Evolutionary conservation across 192 early-diverging fungal genomes (phyloP), one percentile per base, ranked within the genome.

Genomic region (Backusella liffmaniae): DNA sequence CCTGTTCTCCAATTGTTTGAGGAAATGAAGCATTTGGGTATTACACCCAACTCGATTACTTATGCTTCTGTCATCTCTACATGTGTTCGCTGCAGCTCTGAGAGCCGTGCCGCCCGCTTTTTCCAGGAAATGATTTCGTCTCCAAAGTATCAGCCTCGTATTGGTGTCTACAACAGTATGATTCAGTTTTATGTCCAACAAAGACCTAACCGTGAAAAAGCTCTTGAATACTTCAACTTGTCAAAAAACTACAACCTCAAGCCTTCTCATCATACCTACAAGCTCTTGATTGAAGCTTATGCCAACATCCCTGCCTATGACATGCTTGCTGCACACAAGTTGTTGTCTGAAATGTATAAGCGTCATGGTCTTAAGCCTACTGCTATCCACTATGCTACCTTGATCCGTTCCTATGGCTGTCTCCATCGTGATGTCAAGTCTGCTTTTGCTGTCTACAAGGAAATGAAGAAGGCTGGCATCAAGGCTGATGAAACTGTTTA

Each of bases 171-270:
- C 53, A 90, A 90, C 65, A 74, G 81, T 36, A 87, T 90, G 85
- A 90, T 90, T 29, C 89, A 90, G 74, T 88, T 84, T 46, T 88
- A 88, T 70, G 84, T 85, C 1, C 82, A 86, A 6, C 84, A 88
- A 66, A 76, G 82, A 66, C 84, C 76, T 18, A 78, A 90, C 66
- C 85, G 86, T 39, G 73, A 79, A 7, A 83, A 81, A 0, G 87
- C 85, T 3, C 70, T 90, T 39, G 75, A 85, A 29, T 90, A 86
- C 70, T 88, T 80, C 35, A 74, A 83, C 0, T 65, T 84, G 36
- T 79, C 86, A 36, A 42, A 76, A 8, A 70, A 75, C 8, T 72
- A 70, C 35, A 80, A 79, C 30, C 74, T 90, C 10, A 62, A 67
- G 13, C 89, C 89, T 3, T 82, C 86, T 29, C 81, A 82, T 9